These are phyloP conservation scores for Luvunga scandens DNA, from an alignment of 345 rosid species.

Conservation along the genomic window DNA sequence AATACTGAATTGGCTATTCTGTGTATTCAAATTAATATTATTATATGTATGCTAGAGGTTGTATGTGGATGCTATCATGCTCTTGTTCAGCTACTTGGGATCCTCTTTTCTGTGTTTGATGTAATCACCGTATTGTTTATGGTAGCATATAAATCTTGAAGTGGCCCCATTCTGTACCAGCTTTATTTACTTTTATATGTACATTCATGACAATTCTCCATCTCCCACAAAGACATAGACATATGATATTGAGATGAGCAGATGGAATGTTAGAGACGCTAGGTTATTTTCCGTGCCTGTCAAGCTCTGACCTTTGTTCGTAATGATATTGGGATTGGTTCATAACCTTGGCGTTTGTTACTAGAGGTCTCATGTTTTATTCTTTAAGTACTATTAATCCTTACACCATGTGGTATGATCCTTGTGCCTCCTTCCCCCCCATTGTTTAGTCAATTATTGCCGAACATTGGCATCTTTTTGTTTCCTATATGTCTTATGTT, in stretches of 20 bases:
- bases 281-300: background rate
- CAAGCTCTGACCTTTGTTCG: background rate
- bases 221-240: background rate
- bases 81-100: background rate
- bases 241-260: background rate
- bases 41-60: background rate
- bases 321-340: background rate
- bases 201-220: background rate
- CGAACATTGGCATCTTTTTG: background rate
- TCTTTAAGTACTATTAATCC: background rate
- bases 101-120: background rate
- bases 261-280: background rate
- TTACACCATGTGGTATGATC: background rate
- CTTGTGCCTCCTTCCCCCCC: background rate
- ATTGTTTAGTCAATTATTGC: background rate
- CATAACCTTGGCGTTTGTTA: background rate
- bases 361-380: background rate
- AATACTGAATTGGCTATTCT: background rate
- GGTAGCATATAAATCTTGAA: background rate
- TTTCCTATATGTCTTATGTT: background rate
- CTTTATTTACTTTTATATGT: background rate
- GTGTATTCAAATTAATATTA: background rate
- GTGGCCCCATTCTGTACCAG: background rate
- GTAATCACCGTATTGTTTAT: background rate
- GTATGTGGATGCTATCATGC: conserved; percentile 3